phyloP scores from a whole-genome alignment of 2,329 filamentous ascomycete genomes.

The Ceratocystis cacaofunesta region DNA sequence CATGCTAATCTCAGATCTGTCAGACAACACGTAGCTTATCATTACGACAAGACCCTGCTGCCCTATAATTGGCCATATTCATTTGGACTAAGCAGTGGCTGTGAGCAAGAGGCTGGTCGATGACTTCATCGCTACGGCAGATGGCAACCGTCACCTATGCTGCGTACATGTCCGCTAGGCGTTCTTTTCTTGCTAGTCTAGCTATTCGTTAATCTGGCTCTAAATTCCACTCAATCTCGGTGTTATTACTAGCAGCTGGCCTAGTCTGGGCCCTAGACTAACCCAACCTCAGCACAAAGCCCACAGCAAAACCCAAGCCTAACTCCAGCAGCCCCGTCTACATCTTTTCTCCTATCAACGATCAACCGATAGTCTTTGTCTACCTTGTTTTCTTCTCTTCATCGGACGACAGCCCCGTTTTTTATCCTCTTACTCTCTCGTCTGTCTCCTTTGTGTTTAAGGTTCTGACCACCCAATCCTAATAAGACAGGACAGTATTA shows the following conservation, averaged over 20 bases:
- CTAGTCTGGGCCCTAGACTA: neutral
- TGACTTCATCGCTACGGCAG: no score
- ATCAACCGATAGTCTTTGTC: no score
- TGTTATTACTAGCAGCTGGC: neutral
- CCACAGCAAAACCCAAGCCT: neutral
- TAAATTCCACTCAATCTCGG: neutral
- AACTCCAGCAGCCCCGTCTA: neutral
- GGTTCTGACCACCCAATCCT: neutral
- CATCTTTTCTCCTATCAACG: no score
- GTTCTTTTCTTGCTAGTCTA: neutral
- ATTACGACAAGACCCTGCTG: neutral
- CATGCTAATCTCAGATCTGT: conserved; percentile 1
- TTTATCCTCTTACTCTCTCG: neutral
- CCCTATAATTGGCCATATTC: neutral
- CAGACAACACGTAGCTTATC: neutral
- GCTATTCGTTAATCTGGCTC: neutral
- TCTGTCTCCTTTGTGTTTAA: neutral
- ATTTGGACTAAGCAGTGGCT: no score
- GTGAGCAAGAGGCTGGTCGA: no score
- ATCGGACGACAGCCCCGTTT: neutral
- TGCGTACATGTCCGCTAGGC: neutral
- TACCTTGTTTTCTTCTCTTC: neutral
- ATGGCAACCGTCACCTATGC: no score
- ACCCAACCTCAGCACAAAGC: neutral
- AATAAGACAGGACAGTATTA: neutral